A percentile compares a stretch with the other conserved stretches of the same genome.
phyloP scores from a whole-genome alignment of 2,329 filamentous ascomycete species.

The Fusarium pseudograminearum region DNA sequence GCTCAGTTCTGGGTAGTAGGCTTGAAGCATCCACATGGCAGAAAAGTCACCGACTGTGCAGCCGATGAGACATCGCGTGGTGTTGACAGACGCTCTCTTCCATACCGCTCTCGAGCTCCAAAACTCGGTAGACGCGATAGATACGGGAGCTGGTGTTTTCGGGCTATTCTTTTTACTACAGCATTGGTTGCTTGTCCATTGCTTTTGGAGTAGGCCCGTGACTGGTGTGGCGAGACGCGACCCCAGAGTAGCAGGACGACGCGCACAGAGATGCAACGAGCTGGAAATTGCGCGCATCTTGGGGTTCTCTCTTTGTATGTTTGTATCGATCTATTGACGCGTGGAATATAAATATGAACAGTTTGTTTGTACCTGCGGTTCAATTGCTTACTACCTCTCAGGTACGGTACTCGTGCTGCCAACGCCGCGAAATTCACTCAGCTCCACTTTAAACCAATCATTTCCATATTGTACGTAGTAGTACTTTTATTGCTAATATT shows the following conservation, averaged over 20 bases:
- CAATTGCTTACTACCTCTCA: too few relatives aligned
- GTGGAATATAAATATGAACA: too few relatives aligned
- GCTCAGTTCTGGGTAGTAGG: constrained; percentile 59
- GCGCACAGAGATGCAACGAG: background rate
- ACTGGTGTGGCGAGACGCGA: background rate
- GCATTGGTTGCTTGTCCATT: constrained; percentile 27
- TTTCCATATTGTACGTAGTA: too few relatives aligned
- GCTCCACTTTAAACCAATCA: constrained; percentile 25
- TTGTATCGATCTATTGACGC: background rate
- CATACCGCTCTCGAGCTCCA: constrained; percentile 55
- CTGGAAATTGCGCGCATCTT: background rate
- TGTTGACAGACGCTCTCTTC: constrained; percentile 66
- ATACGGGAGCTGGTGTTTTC: background rate
- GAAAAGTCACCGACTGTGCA: constrained; percentile 69
- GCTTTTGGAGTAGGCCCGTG: background rate
- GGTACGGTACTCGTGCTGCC: background rate
- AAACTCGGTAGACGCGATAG: constrained; percentile 39
- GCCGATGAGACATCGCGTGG: constrained; percentile 65
- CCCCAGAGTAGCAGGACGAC: background rate
- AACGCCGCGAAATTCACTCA: constrained; percentile 28
- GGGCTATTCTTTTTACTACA: constrained; percentile 15
- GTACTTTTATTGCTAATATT: too few relatives aligned
- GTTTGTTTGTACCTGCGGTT: background rate
- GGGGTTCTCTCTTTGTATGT: rapidly evolving
- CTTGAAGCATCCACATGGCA: constrained; percentile 66